phyloP scores from a whole-genome alignment of 768 basidiomycete genomes.

The Trametes meyenii region DNA sequence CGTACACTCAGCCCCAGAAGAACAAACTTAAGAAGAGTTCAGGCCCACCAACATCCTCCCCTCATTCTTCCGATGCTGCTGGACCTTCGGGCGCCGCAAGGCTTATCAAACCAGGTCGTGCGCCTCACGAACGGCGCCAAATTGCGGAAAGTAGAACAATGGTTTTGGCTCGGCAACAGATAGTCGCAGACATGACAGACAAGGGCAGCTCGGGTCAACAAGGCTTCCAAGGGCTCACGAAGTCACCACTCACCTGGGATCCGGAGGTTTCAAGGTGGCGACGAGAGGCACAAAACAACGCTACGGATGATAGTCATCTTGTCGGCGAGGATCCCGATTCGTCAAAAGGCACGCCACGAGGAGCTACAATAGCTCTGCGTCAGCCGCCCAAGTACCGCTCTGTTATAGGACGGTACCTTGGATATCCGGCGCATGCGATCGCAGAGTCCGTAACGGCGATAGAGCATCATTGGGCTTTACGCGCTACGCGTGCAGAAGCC shows the following conservation, averaged over 20 bases:
- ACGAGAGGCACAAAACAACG: too few relatives aligned
- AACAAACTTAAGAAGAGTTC: too few relatives aligned
- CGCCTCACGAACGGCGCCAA: too few relatives aligned
- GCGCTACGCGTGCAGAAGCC: conserved; percentile 67
- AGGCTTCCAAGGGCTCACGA: not conserved
- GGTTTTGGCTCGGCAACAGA: not conserved
- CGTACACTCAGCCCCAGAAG: too few relatives aligned
- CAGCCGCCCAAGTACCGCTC: not conserved
- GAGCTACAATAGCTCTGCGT: not conserved
- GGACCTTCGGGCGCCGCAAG: too few relatives aligned
- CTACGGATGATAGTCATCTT: too few relatives aligned
- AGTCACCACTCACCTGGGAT: not conserved
- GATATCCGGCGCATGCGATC: not conserved
- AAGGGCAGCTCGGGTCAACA: not conserved
- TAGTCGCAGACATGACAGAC: not conserved
- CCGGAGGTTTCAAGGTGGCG: too few relatives aligned
- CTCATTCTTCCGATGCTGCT: too few relatives aligned
- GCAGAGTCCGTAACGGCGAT: conserved; percentile 10
- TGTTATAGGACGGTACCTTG: not conserved
- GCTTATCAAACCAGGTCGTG: too few relatives aligned
- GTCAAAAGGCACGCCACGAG: not conserved
- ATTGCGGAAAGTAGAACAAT: conserved; percentile 5
- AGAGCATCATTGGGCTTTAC: conserved; percentile 70
- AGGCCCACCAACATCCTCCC: too few relatives aligned
- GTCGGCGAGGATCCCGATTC: not conserved